Percentiles rank a stretch among this genome's conserved stretches.
phyloP scores from a whole-genome alignment of 169 alveolate species.

The Toxoplasma gondii region DNA sequence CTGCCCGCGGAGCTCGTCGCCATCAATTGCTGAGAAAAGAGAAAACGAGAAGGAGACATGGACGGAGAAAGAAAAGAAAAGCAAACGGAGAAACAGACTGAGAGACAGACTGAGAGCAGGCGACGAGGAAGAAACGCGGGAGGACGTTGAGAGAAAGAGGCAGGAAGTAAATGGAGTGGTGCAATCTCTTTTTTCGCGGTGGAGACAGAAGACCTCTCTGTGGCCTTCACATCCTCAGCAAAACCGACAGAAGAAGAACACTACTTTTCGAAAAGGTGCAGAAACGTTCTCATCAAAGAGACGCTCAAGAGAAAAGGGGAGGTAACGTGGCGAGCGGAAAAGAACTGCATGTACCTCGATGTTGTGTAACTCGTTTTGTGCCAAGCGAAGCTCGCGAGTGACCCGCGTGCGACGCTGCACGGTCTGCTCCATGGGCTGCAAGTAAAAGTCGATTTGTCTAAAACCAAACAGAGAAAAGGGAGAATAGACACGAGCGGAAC shows the following conservation, averaged over 20 bases:
- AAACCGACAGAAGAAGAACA: too few species aligned
- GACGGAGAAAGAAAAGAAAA: background rate
- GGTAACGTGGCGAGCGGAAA: background rate
- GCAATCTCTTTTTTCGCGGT: too few species aligned
- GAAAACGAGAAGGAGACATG: background rate
- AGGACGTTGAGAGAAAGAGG: too few species aligned
- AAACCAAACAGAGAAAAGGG: background rate
- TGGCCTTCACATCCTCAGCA: too few species aligned
- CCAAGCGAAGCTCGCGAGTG: conserved; percentile 25
- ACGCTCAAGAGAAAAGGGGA: too few species aligned
- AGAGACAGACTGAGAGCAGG: too few species aligned
- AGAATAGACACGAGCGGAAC: background rate
- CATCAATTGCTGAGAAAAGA: background rate
- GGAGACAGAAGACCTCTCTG: too few species aligned
- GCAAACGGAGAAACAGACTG: background rate
- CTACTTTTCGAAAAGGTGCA: too few species aligned
- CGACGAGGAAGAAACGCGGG: too few species aligned
- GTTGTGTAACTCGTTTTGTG: conserved; percentile 37
- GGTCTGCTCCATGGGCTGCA: background rate
- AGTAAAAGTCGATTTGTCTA: background rate
- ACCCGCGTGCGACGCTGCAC: background rate
- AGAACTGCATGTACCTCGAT: background rate
- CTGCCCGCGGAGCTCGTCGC: background rate
- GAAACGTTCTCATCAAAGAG: too few species aligned
- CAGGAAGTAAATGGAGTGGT: too few species aligned